A percentile compares a stretch with the other conserved stretches of the same genome.
Evolutionary conservation across 306 rosid species (phyloP).

Genomic region (Prunus armeniaca): DNA sequence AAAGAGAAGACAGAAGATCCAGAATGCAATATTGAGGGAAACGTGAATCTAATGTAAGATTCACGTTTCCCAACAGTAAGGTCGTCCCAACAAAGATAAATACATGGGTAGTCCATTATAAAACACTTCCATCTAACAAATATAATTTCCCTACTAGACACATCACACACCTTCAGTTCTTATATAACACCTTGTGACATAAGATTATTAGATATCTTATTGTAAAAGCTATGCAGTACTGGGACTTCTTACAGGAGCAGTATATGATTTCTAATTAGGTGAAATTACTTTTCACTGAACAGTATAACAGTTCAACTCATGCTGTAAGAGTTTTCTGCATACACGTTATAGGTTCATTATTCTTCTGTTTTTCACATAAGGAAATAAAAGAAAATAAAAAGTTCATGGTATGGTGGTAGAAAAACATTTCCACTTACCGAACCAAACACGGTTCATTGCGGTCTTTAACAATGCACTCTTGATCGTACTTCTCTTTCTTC

Average conservation of each 20-base stretch:
- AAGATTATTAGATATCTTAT: neutral
- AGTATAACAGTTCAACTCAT: neutral
- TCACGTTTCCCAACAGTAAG: neutral
- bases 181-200: neutral
- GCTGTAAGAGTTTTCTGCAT: neutral
- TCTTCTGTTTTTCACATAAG: neutral
- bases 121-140: neutral
- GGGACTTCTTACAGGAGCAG: neutral
- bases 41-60: neutral
- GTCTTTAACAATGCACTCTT: constrained; percentile 70
- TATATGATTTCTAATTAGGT: neutral
- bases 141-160: neutral
- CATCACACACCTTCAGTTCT: neutral
- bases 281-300: neutral
- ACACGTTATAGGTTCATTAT: neutral
- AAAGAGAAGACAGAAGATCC: neutral
- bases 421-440: constrained; percentile 42
- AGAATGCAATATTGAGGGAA: neutral
- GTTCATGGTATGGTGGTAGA: neutral
- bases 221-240: neutral
- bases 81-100: neutral
- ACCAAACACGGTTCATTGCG: constrained; percentile 96
- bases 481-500: constrained; percentile 91
- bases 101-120: neutral
- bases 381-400: neutral